Conservation (phyloP, 768 basidiomycete genomes). For the Boletellus sp. region DNA sequence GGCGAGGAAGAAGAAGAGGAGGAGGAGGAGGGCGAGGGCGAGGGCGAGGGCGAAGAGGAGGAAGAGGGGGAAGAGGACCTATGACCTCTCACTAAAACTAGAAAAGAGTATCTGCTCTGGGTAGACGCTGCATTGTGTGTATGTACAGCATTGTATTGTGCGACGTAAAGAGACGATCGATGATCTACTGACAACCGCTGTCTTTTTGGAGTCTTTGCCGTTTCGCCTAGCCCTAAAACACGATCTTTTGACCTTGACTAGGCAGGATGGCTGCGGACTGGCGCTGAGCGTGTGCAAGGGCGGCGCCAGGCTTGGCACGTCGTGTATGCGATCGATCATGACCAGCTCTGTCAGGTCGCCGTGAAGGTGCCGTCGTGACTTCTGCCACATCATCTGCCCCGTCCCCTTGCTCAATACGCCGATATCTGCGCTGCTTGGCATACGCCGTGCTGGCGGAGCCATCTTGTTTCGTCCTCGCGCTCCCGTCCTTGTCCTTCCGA, state of each 20-base stretch:
- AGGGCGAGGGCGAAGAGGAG: constrained; percentile 76
- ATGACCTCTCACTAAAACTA: not conserved
- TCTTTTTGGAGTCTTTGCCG: not conserved
- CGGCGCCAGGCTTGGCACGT: constrained; percentile 74
- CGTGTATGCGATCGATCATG: constrained; percentile 19
- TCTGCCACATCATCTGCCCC: constrained; percentile 2
- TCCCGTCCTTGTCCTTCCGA: constrained; percentile 3
- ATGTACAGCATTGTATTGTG: not conserved
- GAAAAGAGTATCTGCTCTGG: not conserved
- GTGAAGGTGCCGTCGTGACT: constrained; percentile 1
- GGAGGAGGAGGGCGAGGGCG: constrained; percentile 40
- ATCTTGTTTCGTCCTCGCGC: constrained; percentile 8
- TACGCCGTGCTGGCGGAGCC: not conserved
- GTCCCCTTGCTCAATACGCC: constrained; percentile 3
- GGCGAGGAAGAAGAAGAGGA: constrained; percentile 38
- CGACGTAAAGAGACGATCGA: not conserved
- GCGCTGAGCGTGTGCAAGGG: constrained; percentile 71
- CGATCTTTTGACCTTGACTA: constrained; percentile 69
- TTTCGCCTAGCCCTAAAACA: constrained; percentile 45
- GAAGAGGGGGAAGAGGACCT: constrained; percentile 42
- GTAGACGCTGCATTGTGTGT: not conserved
- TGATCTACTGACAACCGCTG: not conserved
- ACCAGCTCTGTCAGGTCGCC: constrained; percentile 8
- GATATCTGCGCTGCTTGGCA: constrained; percentile 4
- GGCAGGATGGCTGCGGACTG: constrained; percentile 67